Evolutionary conservation across 306 rosid species (phyloP), one percentile per base, ranked within the genome.

Genomic region (Acacia melanoxylon): DNA sequence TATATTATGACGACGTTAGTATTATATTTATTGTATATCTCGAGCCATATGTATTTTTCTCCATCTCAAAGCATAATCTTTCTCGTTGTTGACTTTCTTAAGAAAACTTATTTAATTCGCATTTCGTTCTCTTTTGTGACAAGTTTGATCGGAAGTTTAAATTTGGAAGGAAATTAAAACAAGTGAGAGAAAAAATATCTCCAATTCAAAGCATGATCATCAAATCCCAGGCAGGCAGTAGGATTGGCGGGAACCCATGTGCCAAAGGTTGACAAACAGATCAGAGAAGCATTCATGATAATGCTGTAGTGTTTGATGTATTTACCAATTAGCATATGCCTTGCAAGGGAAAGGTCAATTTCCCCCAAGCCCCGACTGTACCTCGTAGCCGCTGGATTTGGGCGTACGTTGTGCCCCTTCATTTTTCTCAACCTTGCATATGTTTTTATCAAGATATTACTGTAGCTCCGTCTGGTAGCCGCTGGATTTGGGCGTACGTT

Each of bases 181-280:
- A 4, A 4, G 5, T 4, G 6, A 16, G 6, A 19, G 0, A 19
- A 20, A 56, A 54, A 54, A n/a, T 58, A 29, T 29, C 16, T 24
- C 29, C 10, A 22, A n/a, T 68, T 68, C 25, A 13, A 68, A 41
- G 10, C 51, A 0, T 48, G 52, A 48, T 48, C 8, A n/a, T n/a
- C n/a, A n/a, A 68, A 8, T 5, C 6, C 6, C 24, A 52, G 59
- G 5, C 17, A 5, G 44, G 72, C 14, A n/a, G 33, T 6, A 48
- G 56, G 14, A 59, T 0, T 72, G 41, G 45, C 76, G 52, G 75
- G 54, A 52, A 27, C 33, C 54, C 85, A 75, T 20, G 76, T 75
- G 85, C 49, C 56, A 37, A 41, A 44, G 24, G 54, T 52, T 81
- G 76, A 81, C 54, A 0, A 51, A 41, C 25, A 4, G 2, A 29